Evolutionary conservation across 1,139 yeast species (phyloP), one percentile per base, ranked within the genome.

Genomic region (Candida tetrigidarum): DNA sequence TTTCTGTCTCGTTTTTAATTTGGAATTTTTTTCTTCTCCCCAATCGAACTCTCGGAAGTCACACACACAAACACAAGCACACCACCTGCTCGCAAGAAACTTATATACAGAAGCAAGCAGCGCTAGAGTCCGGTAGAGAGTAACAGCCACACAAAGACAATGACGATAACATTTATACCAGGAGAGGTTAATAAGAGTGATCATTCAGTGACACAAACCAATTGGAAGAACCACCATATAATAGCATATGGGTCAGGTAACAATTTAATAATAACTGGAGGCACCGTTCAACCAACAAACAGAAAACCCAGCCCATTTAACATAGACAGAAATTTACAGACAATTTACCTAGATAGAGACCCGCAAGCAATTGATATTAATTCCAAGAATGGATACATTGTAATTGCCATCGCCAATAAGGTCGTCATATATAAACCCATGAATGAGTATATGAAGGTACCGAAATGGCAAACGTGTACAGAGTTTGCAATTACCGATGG

Each of bases 231-330:
- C 16, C 82, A 81, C 50, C 78, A 83, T 45, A 66, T 91, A 7
- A 67, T 87, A 22, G 85, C 83, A 0, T 92, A 92, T 60, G 88
- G 93, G 44, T 88, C 97, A 2, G 97, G 97, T 1, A 90, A 91
- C 65, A 91, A 90, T 61, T 67, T 92, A 54, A 86, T 91, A 37
- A 76, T 91, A 12, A 58, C 60, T 29, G 57, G 63, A 32, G 54
- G 57, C 26, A 57, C 63, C 11, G 42, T 52, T 2, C 41, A 30
- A 25, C 34, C 42, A 23, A 39, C 47, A 9, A 47, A 43, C 49
- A 51, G 46, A 28, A 32, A 47, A 46, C 42, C 50, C 47, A 38
- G 32, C 37, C 44, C 54, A 48, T 25, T 33, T 10, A 43, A 44
- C 39, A 22, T 48, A 18, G 65, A 66, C 29, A 67, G 54, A 28